phyloP scores from a whole-genome alignment of 164 flowering plant genomes.

The Umbilicus rupestris region DNA sequence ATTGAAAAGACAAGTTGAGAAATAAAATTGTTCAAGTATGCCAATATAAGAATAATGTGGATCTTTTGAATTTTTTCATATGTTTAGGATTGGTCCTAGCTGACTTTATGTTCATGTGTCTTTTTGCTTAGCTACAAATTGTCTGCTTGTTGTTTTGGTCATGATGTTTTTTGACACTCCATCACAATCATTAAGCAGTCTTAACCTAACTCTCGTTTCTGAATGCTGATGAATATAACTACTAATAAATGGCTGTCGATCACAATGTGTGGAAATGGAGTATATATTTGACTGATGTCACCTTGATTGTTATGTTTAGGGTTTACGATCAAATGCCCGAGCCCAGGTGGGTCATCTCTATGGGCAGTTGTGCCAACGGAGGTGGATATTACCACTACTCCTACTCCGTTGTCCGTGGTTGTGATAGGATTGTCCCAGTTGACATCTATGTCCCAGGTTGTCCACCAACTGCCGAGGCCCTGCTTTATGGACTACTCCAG shows the following conservation, averaged over 20 bases:
- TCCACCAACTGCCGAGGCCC: constrained; percentile 97
- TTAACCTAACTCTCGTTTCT: background rate
- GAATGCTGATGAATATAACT: background rate
- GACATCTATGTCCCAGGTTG: constrained; percentile 98
- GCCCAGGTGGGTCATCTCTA: constrained; percentile 98
- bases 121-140: too few relatives aligned
- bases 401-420: constrained; percentile 93
- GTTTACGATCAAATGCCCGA: constrained; percentile 99
- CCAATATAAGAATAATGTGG: too few relatives aligned
- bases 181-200: background rate
- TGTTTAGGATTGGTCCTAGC: too few relatives aligned
- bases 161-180: too few relatives aligned
- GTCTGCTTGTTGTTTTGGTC: too few relatives aligned
- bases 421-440: constrained; percentile 96
- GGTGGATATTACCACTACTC: constrained; percentile 99
- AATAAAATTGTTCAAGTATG: too few relatives aligned
- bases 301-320: constrained; percentile 26
- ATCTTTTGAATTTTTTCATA: too few relatives aligned
- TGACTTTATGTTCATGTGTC: too few relatives aligned
- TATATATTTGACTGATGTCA: background rate
- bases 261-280: background rate
- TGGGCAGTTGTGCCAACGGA: constrained; percentile 99
- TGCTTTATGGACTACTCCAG: constrained; percentile 89
- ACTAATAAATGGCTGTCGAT: constrained; percentile 18
- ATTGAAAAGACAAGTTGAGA: too few relatives aligned